phyloP scores from a whole-genome alignment of 495 filamentous ascomycete genomes.

The Penicillium ochrochloron region DNA sequence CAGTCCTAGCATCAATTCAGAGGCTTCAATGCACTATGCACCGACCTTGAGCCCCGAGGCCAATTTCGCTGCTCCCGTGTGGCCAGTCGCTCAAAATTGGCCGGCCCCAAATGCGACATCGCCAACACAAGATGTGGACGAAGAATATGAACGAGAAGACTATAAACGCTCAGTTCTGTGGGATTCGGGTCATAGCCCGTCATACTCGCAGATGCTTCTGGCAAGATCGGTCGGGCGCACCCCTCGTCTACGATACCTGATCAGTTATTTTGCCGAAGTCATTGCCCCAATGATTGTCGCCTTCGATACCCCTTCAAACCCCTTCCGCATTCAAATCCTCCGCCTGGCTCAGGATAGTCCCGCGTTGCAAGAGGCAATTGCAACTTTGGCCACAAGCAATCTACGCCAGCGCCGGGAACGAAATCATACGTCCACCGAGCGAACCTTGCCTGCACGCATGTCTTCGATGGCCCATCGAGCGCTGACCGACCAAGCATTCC shows the following conservation, averaged over 20 bases:
- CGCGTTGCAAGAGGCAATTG: slow-evolving; percentile 89
- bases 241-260: slow-evolving; percentile 61
- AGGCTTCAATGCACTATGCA: slow-evolving; percentile 25
- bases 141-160: slow-evolving; percentile 28
- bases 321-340: slow-evolving; percentile 83
- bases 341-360: slow-evolving; percentile 76
- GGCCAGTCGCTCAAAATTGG: slow-evolving; percentile 24
- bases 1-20: slow-evolving; percentile 25
- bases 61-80: slow-evolving; percentile 21
- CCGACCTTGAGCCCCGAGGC: slow-evolving; percentile 24
- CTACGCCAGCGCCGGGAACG: slow-evolving; percentile 57
- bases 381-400: slow-evolving; percentile 86
- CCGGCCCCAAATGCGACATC: slow-evolving; percentile 14
- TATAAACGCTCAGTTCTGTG: slow-evolving; percentile 22
- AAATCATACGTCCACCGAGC: slow-evolving; percentile 47
- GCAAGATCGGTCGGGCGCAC: slow-evolving; percentile 55
- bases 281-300: slow-evolving; percentile 91
- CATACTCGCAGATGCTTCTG: slow-evolving; percentile 49
- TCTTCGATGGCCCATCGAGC: slow-evolving; percentile 56
- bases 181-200: slow-evolving; percentile 42
- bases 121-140: slow-evolving; percentile 28
- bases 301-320: slow-evolving; percentile 83
- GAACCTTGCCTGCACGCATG: slow-evolving; percentile 51
- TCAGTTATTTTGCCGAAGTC: slow-evolving; percentile 75
- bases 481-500: slow-evolving; percentile 44